Conservation (phyloP, 306 rosid species). For the Lupinus albus region DNA sequence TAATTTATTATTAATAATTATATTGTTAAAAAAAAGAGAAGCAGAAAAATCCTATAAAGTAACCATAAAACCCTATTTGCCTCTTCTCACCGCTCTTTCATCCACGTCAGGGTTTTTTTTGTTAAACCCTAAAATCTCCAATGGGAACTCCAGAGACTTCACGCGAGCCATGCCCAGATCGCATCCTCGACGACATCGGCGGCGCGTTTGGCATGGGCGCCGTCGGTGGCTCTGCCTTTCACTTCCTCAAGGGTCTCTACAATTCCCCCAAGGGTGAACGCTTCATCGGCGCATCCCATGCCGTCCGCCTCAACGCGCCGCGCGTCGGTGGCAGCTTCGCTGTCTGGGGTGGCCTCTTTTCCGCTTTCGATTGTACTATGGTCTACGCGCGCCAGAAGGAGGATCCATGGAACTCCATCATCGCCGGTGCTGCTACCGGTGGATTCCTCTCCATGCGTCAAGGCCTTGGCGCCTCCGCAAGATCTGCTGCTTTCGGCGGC, state of each 20-base stretch:
- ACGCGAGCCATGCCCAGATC: slow-evolving; percentile 80
- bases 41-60: too few species aligned
- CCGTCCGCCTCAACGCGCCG: slow-evolving; percentile 70
- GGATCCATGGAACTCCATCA: slow-evolving; percentile 85
- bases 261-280: slow-evolving; percentile 69
- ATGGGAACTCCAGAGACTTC: slow-evolving; percentile 83
- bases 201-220: slow-evolving; percentile 87
- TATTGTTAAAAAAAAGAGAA: too few species aligned
- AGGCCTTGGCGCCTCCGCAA: slow-evolving; percentile 59
- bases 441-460: slow-evolving; percentile 81
- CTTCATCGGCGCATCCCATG: slow-evolving; percentile 66
- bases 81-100: too few species aligned
- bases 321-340: slow-evolving; percentile 80
- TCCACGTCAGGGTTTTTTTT: too few species aligned
- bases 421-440: slow-evolving; percentile 82
- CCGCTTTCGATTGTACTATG: slow-evolving; percentile 73
- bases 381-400: slow-evolving; percentile 74
- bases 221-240: slow-evolving; percentile 75
- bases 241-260: slow-evolving; percentile 68
- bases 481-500: slow-evolving; percentile 66
- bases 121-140: too few species aligned
- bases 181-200: slow-evolving; percentile 71
- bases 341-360: slow-evolving; percentile 79
- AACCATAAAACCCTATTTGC: too few species aligned
- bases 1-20: too few species aligned